These are phyloP conservation scores for Acanthochlamys bracteata DNA, from an alignment of 106 monocot genomes.

Conservation along the genomic window DNA sequence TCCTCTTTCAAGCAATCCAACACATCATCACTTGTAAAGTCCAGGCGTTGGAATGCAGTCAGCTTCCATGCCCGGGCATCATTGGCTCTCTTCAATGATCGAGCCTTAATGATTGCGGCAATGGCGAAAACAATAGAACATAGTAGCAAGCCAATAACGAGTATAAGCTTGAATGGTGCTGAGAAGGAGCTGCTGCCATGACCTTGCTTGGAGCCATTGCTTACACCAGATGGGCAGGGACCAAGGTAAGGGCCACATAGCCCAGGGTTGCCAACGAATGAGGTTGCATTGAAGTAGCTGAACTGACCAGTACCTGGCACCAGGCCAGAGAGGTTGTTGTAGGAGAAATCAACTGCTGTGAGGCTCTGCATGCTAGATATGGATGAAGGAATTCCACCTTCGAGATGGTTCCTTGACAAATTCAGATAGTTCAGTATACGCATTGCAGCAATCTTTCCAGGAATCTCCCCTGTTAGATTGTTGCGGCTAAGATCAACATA, in stretches of 20 bases:
- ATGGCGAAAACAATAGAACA: constrained; percentile 66
- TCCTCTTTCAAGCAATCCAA: constrained; percentile 63
- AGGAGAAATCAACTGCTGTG: constrained; percentile 80
- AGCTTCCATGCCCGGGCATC: constrained; percentile 68
- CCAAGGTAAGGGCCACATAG: constrained; percentile 55
- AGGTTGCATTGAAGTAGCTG: constrained; percentile 90
- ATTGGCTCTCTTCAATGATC: constrained; percentile 43
- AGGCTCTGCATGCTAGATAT: constrained; percentile 89
- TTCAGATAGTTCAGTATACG: constrained; percentile 55
- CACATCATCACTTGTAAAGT: constrained; percentile 67
- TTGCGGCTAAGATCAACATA: constrained; percentile 59
- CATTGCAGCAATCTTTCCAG: constrained; percentile 32
- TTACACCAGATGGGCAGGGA: constrained; percentile 28
- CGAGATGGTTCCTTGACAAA: constrained; percentile 45
- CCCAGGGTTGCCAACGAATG: constrained; percentile 61
- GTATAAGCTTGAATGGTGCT: constrained; percentile 51
- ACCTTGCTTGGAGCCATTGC: neutral
- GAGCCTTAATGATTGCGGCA: constrained; percentile 66
- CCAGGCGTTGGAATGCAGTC: constrained; percentile 75
- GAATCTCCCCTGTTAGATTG: constrained; percentile 42
- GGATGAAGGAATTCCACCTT: constrained; percentile 49
- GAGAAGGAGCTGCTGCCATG: constrained; percentile 10
- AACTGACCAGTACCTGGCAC: constrained; percentile 87
- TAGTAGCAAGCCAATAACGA: constrained; percentile 61
- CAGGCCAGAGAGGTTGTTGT: constrained; percentile 82